Base-by-base conservation (phyloP, 2,329 filamentous ascomycete genomes). In the Xylaria sp. region DNA sequence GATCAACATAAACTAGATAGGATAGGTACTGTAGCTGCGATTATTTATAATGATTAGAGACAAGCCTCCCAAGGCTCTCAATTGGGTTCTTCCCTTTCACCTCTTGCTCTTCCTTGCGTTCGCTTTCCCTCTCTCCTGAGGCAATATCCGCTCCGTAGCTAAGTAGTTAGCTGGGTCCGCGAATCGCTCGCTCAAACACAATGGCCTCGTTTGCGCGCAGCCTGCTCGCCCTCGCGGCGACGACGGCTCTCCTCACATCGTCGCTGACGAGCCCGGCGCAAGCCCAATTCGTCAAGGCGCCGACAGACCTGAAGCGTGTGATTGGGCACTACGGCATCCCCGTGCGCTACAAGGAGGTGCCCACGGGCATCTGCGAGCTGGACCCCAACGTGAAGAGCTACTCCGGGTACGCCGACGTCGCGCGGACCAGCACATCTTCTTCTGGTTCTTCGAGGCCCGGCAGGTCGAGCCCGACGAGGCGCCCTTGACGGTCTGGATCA, bases 371-470 rank as follows among this genome's bases (percentile, higher is more conserved):
- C 43, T 82, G 80, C 67, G 80, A 82, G 70, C 70, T 76, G 21
- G 75, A 78, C 64, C 77, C 77, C 1, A 58, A 72, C 21, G 77
- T 81, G 40, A 80, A 78, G 71, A 77, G 75, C 61, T 81, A 75
- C 65, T 76, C 76, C 35, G 79, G 79, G 7, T 81, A 80, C 66
- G 78, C 76, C 28, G 79, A 81, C 69, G 75, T 80, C 3, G 72
- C 2, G 72, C 74, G 54, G 66, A 78, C 60, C 64, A 79, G 63
- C 79, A 80, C 68, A 76, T 79, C 38, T 80, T 80, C 72, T 76
- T 77, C 69, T 83, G 80, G 80, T 83, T 83, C 71, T 83, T 84
- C 67, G 82, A 84, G 64, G 78, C 82, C 7, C 76, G 82, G 53
- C 76, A 79, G 38, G 60, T 70, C 15, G 75, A 83, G 58, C 80